Evolutionary conservation across 495 filamentous ascomycete species (phyloP), one percentile per base, ranked within the genome.

Genomic region (Penicillium alfredii): DNA sequence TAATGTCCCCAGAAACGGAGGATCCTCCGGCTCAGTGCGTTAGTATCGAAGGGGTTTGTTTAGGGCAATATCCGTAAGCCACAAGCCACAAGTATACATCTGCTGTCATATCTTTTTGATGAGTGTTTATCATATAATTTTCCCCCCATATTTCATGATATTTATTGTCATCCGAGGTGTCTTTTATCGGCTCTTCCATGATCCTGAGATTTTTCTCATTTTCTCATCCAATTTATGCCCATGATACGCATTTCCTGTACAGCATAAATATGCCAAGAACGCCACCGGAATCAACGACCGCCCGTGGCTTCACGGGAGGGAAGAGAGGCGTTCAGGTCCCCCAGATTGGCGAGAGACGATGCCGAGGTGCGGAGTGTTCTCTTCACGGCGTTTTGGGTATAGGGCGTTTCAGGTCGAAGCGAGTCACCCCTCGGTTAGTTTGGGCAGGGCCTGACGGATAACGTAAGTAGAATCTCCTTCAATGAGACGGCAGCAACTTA

Each of bases 1-100:
- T 45, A 53, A 44, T 25, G 19, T 35, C 32, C 21, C 32, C 19
- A 24, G n/a, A 16, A 11, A 49, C 53, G 58, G 58, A 62, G 56
- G 6, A 23, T 32, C 10, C 46, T 54, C 58, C 56, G 55, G 41
- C 32, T 33, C 36, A 27, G 32, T 45, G 50, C 33, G 35, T 33
- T 45, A 23, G 24, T 33, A 27, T 36, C 8, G 13, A 23, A 23
- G 19, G 28, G 12, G 19, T 18, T 13, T 10, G 14, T n/a, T 20
- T 22, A 25, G 28, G 20, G 25, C 22, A 22, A 27, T 20, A 20
- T 35, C 20, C 22, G 28, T 28, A 42, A 30, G 27, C 10, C 8
- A 26, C 30, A 1, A 16, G 8, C 24, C 19, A 35, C 4, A 6
- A 4, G 12, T 18, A 9, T 27, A 11, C 11, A 20, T 12, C 16